Base-by-base conservation (phyloP, 495 filamentous ascomycete genomes). In the Penicillium paradoxum region DNA sequence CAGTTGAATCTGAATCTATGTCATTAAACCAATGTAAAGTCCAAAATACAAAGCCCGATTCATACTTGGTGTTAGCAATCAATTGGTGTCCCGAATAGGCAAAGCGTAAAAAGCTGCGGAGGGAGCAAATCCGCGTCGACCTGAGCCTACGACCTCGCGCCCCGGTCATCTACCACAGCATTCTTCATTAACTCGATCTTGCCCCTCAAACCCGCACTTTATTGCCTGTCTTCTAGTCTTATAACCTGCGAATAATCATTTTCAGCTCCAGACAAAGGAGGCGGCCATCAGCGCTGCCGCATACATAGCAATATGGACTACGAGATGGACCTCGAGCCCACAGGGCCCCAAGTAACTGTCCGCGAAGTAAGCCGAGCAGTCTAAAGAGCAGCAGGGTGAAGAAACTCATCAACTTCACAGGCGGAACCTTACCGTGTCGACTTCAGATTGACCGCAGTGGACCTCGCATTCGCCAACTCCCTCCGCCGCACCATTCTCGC, bases 381-480 rank as follows among this genome's bases (percentile, higher is more conserved):
- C 25, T 7, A 11, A 2, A 13, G 17, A 46, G 15, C 37, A 25
- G 29, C n/a, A 32, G 6, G 37, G 21, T 25, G 3, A 19, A 14
- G 1, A 24, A 0, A 38, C 18, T 41, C 36, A 53, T 52, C 21
- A 6, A 15, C 19, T n/a, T 38, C 6, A 21, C 59, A 92, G 89
- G 86, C 83, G 38, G 83, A 85, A 60, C 69, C 72, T 21, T 73
- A 80, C 54, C 82, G 82, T 60, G 88, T 91, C 60, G 84, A 95
- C 71, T 95, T 95, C 72, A 79, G 88, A 66, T 80, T 96, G 45
- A 80, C 74, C 64, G 85, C 86, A 54, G 83, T 88, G 52, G 87
- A 92, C 65, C 81, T 96, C 47, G 80, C 89, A 54, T 90, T 97
- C 62, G 95, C 95, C 56, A 98, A 98, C 79, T 89, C 90, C 40